Evolutionary conservation across 768 basidiomycete genomes (phyloP).

Genomic region (Boletus huronensis): DNA sequence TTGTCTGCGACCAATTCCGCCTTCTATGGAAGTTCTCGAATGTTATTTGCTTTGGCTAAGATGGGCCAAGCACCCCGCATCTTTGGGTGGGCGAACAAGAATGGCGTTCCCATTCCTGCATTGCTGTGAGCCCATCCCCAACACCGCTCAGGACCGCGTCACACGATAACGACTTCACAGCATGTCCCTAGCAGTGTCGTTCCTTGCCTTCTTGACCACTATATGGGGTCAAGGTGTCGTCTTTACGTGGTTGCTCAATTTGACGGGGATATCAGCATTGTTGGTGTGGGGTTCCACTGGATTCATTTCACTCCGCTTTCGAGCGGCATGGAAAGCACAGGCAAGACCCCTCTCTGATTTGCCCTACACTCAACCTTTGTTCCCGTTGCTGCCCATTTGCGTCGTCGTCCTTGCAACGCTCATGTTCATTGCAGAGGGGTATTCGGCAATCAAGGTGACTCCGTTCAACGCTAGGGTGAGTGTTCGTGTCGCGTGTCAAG

Average conservation of each 20-base stretch:
- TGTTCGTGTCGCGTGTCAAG: background rate
- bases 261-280: conserved; percentile 63
- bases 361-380: conserved; percentile 56
- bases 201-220: conserved; percentile 52
- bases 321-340: conserved; percentile 54
- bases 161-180: conserved; percentile 27
- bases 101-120: conserved; percentile 60
- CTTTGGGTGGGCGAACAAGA: conserved; percentile 61
- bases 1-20: conserved; percentile 63
- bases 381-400: conserved; percentile 47
- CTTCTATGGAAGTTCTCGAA: conserved; percentile 63
- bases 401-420: conserved; percentile 47
- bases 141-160: background rate
- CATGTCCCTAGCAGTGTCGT: conserved; percentile 45
- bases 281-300: conserved; percentile 65
- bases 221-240: conserved; percentile 56
- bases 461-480: conserved; percentile 44
- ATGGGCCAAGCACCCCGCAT: conserved; percentile 60
- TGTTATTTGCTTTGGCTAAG: conserved; percentile 59
- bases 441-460: conserved; percentile 42
- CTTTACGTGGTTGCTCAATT: conserved; percentile 58
- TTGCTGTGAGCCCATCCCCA: conserved; percentile 42
- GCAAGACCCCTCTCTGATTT: conserved; percentile 49
- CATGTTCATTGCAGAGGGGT: conserved; percentile 57
- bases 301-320: conserved; percentile 56